Percentiles rank a stretch among this genome's conserved stretches.
phyloP scores from a whole-genome alignment of 306 rosid species.

The Coriaria nepalensis region DNA sequence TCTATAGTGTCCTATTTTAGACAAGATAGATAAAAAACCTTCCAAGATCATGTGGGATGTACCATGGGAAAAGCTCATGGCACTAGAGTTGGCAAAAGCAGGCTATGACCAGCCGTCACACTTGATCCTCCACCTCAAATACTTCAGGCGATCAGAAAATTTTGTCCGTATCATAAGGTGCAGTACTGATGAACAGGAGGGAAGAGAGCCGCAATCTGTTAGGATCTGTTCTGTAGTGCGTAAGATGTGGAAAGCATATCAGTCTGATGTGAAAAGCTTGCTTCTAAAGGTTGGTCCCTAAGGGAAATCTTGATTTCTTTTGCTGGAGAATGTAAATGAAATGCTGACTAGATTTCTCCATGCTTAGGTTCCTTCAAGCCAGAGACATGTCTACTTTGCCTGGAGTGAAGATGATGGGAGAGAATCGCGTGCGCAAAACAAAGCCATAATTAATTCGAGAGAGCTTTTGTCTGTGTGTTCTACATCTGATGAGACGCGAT shows the following conservation, averaged over 20 bases:
- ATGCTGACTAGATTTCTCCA: conserved; percentile 20
- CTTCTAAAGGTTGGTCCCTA: conserved; percentile 47
- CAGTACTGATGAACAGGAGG: conserved; percentile 34
- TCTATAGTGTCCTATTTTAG: conserved; percentile 65
- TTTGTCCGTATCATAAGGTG: conserved; percentile 75
- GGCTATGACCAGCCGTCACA: conserved; percentile 65
- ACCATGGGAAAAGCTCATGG: conserved; percentile 90
- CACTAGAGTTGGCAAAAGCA: conserved; percentile 81
- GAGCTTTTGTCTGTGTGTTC: conserved; percentile 40
- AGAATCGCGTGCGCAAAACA: conserved; percentile 40
- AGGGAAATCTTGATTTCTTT: conserved; percentile 11
- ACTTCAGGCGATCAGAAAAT: conserved; percentile 65
- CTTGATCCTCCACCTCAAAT: conserved; percentile 82
- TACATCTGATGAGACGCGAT: conserved; percentile 45
- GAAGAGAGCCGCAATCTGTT: conserved; percentile 69
- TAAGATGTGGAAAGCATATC: conserved; percentile 68
- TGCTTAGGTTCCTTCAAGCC: conserved; percentile 93
- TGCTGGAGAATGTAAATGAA: conserved; percentile 10
- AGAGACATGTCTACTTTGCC: conserved; percentile 70
- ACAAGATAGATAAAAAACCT: conserved; percentile 80
- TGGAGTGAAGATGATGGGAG: conserved; percentile 69
- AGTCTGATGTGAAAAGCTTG: conserved; percentile 52
- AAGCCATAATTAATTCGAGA: conserved; percentile 55
- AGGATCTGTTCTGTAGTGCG: conserved; percentile 58
- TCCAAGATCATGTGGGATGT: conserved; percentile 93